Base-by-base conservation (phyloP, 352 stramenopile species). In the Globisporangium takayamanum region DNA sequence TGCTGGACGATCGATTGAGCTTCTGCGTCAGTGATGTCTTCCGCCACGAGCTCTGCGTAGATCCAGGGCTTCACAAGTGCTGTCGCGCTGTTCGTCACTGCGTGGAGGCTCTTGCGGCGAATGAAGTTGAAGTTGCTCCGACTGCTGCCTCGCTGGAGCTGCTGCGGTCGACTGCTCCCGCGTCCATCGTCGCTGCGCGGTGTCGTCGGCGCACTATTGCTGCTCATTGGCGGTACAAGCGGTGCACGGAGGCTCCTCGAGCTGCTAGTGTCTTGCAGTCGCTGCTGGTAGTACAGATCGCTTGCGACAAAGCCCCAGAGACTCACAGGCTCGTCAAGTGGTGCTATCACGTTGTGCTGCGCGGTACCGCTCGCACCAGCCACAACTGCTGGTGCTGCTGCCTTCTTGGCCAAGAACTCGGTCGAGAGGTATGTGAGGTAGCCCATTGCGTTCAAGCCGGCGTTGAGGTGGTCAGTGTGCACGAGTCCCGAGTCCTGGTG, bases 21-120 rank as follows among this genome's bases (percentile, higher is more conserved):
- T 2, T 26, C 42, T 1, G 69, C 57, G 1, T 70, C 50, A 2
- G 25, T 18, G 15, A 66, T 48, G 28, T 75, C 60, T 16, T 78
- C 67, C 30, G 66, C 60, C 25, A 76, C 62, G 20, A 88, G 36
- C 51, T 88, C 74, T 2, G 54, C 70, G 55, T 88, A 88, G 6
- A 88, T 67, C 78, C 78, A 85, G 3, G 48, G 51, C 8, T 26
- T 64, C 18, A 22, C 3, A 14, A 41, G 33, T 3, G 48, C 11
- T 36, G 33, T 41, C n/a, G 26, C 41, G 3, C 25, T 12, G 20
- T 12, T 10, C 2, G 7, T 26, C n/a, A 16, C 14, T 18, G 57
- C 22, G 25, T 67, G 49, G 30, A 54, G 3, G 26, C 59, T 62
- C 54, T 59, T 66, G n/a, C 65, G 50, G n/a, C 57, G 62, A 22